Conservation (phyloP, 139 green algal species). For the Picochlorum costavermella region DNA sequence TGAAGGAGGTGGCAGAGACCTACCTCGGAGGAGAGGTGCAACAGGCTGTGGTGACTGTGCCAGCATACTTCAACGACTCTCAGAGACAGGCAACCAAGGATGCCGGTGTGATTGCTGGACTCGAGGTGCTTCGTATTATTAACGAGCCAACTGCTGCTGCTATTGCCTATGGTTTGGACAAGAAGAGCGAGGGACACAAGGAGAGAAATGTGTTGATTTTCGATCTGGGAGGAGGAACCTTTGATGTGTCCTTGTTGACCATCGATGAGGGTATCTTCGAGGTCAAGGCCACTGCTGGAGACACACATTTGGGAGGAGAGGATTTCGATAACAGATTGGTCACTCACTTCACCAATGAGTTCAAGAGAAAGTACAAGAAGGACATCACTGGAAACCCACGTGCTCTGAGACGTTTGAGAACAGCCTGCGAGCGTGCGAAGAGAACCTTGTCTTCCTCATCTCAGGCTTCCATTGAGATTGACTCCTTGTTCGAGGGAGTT, state of each 20-base stretch:
- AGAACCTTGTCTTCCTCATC: conserved; percentile 31
- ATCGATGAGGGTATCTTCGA: conserved; percentile 88
- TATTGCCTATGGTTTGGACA: conserved; percentile 86
- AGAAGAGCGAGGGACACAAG: conserved; percentile 38
- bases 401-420: conserved; percentile 70
- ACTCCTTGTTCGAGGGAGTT: conserved; percentile 90
- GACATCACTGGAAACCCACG: conserved; percentile 75
- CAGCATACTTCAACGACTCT: conserved; percentile 98
- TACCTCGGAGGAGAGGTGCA: conserved; percentile 70
- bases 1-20: conserved; percentile 81
- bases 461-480: conserved; percentile 74
- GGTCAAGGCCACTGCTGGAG: conserved; percentile 78
- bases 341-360: conserved; percentile 72
- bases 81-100: conserved; percentile 98
- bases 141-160: conserved; percentile 94
- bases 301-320: conserved; percentile 83
- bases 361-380: conserved; percentile 98
- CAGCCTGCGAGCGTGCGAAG: conserved; percentile 86
- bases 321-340: conserved; percentile 81
- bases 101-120: conserved; percentile 84
- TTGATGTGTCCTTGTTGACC: conserved; percentile 78
- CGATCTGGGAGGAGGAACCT: conserved; percentile 78
- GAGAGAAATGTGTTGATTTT: conserved; percentile 86
- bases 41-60: conserved; percentile 93
- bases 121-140: conserved; percentile 95